A percentile compares a stretch with the other conserved stretches of the same genome.
These are phyloP conservation scores for Phytophthora brassicae DNA, from an alignment of 352 stramenopile species.

Conservation along the genomic window DNA sequence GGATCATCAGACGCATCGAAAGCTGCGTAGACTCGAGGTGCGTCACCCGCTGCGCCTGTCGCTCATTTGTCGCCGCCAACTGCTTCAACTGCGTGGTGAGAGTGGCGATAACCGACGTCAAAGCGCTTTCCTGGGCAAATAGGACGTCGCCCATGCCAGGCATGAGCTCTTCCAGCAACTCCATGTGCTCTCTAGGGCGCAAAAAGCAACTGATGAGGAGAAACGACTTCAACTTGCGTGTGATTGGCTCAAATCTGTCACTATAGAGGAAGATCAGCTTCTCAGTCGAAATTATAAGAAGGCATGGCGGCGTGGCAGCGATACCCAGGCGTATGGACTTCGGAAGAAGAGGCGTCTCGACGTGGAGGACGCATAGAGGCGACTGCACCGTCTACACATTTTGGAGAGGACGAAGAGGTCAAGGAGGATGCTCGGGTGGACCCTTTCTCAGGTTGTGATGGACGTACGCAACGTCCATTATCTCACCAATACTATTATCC, in stretches of 20 bases:
- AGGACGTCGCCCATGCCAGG: slow-evolving; percentile 66
- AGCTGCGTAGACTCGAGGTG: slow-evolving; percentile 42
- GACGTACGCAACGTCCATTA: slow-evolving; percentile 7
- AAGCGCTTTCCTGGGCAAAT: slow-evolving; percentile 55
- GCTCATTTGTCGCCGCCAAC: slow-evolving; percentile 40
- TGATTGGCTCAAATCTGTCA: slow-evolving; percentile 14
- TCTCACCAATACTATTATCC: background rate
- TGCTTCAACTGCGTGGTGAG: slow-evolving; percentile 58
- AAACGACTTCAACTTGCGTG: slow-evolving; percentile 13
- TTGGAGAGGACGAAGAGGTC: slow-evolving; percentile 6
- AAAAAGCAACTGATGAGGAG: background rate
- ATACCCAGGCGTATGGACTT: slow-evolving; percentile 12
- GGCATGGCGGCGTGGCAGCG: slow-evolving; percentile 24
- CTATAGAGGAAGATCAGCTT: no score
- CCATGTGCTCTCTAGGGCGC: slow-evolving; percentile 33
- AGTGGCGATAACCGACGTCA: slow-evolving; percentile 52
- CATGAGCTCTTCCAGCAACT: slow-evolving; percentile 61
- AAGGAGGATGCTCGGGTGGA: background rate
- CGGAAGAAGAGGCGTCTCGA: slow-evolving; percentile 4
- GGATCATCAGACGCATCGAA: slow-evolving; percentile 27
- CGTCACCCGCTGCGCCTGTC: slow-evolving; percentile 32
- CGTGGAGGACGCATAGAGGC: background rate
- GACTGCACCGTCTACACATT: slow-evolving; percentile 12
- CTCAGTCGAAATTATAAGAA: no score
- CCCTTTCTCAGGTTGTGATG: background rate